phyloP scores from a whole-genome alignment of 345 rosid genomes.

The Salix dunnii region DNA sequence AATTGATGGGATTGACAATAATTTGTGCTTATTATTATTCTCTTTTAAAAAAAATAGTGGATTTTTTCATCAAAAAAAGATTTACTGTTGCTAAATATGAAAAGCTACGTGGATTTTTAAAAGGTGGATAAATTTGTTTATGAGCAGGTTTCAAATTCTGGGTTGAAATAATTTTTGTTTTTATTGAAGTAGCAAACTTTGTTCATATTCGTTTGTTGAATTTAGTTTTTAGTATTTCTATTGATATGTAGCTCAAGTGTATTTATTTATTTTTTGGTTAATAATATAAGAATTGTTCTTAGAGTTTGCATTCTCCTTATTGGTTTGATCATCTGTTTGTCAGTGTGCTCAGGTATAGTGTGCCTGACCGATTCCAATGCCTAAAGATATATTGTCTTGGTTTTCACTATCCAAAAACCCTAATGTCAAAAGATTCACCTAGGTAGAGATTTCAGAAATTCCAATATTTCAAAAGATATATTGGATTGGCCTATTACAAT shows the following conservation, averaged over 20 bases:
- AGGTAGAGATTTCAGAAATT: not conserved
- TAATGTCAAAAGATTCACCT: not conserved
- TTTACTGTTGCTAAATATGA: not conserved
- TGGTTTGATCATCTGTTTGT: not conserved
- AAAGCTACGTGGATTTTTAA: not conserved
- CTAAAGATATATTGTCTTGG: not conserved
- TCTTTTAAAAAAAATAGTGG: too few relatives aligned
- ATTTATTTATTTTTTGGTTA: not conserved
- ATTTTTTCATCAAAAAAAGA: not conserved
- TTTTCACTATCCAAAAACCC: not conserved
- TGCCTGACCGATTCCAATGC: not conserved
- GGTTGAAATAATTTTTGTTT: not conserved
- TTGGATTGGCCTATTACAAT: not conserved
- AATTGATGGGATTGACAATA: not conserved
- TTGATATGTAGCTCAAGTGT: not conserved
- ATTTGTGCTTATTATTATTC: not conserved
- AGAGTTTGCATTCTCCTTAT: not conserved
- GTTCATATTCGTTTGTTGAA: not conserved
- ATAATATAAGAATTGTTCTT: not conserved
- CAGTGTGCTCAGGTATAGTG: not conserved
- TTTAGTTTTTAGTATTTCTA: not conserved
- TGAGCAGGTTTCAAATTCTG: not conserved
- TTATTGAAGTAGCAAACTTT: not conserved
- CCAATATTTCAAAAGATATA: not conserved
- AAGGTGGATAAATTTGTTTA: not conserved